A percentile compares a stretch with the other conserved stretches of the same genome.
These are phyloP conservation scores for Suhomyces kilbournensis DNA, from an alignment of 805 yeast species.

Conservation along the genomic window DNA sequence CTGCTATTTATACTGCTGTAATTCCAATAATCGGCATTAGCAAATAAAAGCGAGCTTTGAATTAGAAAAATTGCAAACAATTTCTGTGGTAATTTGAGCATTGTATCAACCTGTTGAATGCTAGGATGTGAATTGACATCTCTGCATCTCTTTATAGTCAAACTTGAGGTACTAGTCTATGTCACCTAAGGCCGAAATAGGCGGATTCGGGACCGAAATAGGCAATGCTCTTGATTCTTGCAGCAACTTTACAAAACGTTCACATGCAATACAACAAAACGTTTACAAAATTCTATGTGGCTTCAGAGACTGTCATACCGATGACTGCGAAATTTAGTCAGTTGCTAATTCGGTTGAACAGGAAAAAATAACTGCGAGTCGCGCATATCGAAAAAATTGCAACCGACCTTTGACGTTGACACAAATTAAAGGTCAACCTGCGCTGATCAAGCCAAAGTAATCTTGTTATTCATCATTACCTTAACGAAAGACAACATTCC, in stretches of 20 bases:
- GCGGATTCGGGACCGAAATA: not conserved
- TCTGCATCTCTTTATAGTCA: not conserved
- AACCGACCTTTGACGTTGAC: too few relatives aligned
- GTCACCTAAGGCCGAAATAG: not conserved
- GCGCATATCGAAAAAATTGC: too few relatives aligned
- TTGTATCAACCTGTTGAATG: too few relatives aligned
- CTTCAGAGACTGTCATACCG: not conserved
- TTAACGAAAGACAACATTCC: too few relatives aligned
- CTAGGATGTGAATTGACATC: not conserved
- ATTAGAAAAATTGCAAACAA: not conserved
- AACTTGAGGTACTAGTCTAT: not conserved
- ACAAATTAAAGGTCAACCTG: too few relatives aligned
- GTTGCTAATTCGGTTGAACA: too few relatives aligned
- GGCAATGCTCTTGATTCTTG: not conserved
- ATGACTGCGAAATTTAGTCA: too few relatives aligned
- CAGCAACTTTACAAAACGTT: not conserved
- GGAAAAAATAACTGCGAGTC: too few relatives aligned
- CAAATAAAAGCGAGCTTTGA: not conserved
- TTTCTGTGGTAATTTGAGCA: not conserved
- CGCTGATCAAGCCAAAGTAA: too few relatives aligned
- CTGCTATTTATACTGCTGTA: not conserved
- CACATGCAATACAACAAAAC: not conserved
- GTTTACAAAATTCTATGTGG: too few relatives aligned
- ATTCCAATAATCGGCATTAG: not conserved
- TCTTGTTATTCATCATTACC: too few relatives aligned